These are phyloP conservation scores for Tuber umbilicatum DNA, from an alignment of 495 filamentous ascomycete genomes.

Conservation along the genomic window DNA sequence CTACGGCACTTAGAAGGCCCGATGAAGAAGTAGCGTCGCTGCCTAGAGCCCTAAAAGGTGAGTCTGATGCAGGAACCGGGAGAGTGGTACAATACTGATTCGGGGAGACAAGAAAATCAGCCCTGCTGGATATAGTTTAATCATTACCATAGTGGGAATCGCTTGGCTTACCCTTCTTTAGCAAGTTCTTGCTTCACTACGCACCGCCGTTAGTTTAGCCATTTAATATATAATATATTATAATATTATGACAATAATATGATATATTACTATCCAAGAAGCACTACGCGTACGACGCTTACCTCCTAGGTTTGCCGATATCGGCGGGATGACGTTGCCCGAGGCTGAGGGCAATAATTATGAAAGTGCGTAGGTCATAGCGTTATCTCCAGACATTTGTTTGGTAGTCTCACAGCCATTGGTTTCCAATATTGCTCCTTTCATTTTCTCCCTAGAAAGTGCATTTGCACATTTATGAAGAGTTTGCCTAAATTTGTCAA, in stretches of 20 bases:
- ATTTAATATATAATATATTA: background rate
- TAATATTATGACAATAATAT: too few relatives aligned
- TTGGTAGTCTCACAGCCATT: background rate
- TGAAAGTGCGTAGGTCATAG: slow-evolving; percentile 55
- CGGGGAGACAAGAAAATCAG: background rate
- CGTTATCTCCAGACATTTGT: slow-evolving; percentile 49
- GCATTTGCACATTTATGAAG: slow-evolving; percentile 55
- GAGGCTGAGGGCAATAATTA: slow-evolving; percentile 65
- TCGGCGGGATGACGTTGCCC: slow-evolving; percentile 63
- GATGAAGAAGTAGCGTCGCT: slow-evolving; percentile 49
- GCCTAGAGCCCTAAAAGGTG: slow-evolving; percentile 55
- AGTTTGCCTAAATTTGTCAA: slow-evolving; percentile 43
- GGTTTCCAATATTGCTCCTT: background rate
- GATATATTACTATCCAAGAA: background rate
- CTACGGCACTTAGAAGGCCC: slow-evolving; percentile 46
- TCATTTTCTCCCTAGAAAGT: background rate
- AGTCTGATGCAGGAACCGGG: slow-evolving; percentile 59
- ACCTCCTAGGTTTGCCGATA: slow-evolving; percentile 61
- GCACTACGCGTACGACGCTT: slow-evolving; percentile 22
- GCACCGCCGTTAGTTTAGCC: slow-evolving; percentile 39
- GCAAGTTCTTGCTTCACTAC: slow-evolving; percentile 53
- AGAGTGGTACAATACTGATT: slow-evolving; percentile 53
- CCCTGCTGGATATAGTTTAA: background rate
- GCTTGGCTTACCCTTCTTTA: slow-evolving; percentile 53
- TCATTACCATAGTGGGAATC: background rate